These are phyloP conservation scores for Trichodelitschia bisporula DNA, from an alignment of 495 filamentous ascomycete species.

Conservation along the genomic window DNA sequence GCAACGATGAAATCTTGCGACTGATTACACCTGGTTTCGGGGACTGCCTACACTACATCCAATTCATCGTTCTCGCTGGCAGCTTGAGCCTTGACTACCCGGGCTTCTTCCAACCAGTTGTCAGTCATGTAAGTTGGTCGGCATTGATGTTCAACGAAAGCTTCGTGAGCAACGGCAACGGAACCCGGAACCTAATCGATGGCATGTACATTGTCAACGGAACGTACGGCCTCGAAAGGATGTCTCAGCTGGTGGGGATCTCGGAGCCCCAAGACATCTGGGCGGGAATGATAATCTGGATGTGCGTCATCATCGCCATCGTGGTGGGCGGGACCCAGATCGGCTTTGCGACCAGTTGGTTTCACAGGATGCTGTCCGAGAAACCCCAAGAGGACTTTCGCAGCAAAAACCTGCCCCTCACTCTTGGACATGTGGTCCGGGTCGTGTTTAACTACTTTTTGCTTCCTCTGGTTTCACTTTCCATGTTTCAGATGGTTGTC, in stretches of 20 bases:
- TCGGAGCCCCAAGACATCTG: conserved; percentile 54
- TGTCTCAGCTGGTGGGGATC: conserved; percentile 74
- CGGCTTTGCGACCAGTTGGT: conserved; percentile 51
- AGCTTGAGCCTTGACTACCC: conserved; percentile 71
- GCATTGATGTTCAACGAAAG: conserved; percentile 80
- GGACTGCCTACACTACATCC: conserved; percentile 91
- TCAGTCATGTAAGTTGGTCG: conserved; percentile 74
- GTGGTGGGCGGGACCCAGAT: conserved; percentile 41
- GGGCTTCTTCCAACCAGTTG: conserved; percentile 77
- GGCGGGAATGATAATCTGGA: conserved; percentile 75
- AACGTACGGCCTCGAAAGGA: conserved; percentile 50
- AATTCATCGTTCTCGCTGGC: conserved; percentile 76
- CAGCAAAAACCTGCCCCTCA: conserved; percentile 84
- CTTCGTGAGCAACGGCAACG: conserved; percentile 43
- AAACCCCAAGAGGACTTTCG: conserved; percentile 70
- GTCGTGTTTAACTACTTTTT: conserved; percentile 83
- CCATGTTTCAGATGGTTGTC: conserved; percentile 77
- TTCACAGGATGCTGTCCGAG: conserved; percentile 38
- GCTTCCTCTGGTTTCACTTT: conserved; percentile 61
- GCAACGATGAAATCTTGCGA: conserved; percentile 75
- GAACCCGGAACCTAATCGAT: conserved; percentile 41
- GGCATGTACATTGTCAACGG: conserved; percentile 57
- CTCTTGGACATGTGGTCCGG: conserved; percentile 61
- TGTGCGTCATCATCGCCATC: conserved; percentile 37
- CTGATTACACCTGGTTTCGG: conserved; percentile 91